Base-by-base conservation (phyloP, 768 basidiomycete species). In the Suillus spraguei region DNA sequence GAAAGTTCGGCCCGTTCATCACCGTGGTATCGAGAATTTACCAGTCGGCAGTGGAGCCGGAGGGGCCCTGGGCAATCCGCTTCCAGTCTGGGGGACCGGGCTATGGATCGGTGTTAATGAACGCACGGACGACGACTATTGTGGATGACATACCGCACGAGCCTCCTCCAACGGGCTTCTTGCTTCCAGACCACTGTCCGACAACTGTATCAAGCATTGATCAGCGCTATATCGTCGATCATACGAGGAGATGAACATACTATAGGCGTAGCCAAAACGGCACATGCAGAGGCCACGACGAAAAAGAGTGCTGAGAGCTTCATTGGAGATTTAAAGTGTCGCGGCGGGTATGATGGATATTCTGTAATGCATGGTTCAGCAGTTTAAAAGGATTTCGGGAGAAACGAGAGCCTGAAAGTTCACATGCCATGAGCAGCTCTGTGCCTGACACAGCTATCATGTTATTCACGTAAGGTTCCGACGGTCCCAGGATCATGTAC, bases 381-480 rank as follows among this genome's bases (percentile, higher is more conserved):
- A 17, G 22, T 20, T 61, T 61, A 61, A 38, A 55, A 39, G 60
- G 54, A 32, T 38, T 61, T 61, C 13, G 60, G 38, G 38, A 38
- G 14, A 35, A 24, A 59, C 16, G 13, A 55, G 4, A 32, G 60
- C n/a, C 60, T 56, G 49, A 41, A 36, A 61, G 24, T 61, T 58
- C 60, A 55, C 60, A 61, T 61, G 60, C 60, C 60, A 38, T 58
- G 14, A 14, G 60, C 59, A 38, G 52, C 24, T 61, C 24, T 17
- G 60, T 61, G 60, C 60, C 60, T 61, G 60, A 41, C 60, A 61
- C 36, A 38, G 60, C 36, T 58, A 58, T 35, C 20, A 61, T 53
- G 28, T 20, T 4, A 16, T 60, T 24, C 50, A 46, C 44, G 50
- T 54, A 36, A 52, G 47, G 10, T n/a, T 20, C 38, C 33, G 38